Percentiles rank a stretch among this genome's conserved stretches.
These are phyloP conservation scores for Cymodocea nodosa DNA, from an alignment of 116 monocot species.

Conservation along the genomic window DNA sequence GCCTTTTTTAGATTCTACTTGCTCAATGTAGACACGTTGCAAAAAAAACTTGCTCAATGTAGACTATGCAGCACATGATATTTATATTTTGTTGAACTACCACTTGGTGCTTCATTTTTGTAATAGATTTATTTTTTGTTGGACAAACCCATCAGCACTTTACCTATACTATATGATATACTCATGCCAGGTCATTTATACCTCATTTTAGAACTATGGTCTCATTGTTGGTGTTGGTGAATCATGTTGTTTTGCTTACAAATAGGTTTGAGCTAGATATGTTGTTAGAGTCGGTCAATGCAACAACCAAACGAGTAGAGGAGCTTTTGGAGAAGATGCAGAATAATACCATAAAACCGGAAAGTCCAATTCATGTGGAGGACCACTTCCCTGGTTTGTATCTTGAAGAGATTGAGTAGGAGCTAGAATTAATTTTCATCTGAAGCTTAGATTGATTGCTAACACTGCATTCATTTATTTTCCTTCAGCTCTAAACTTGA, in stretches of 20 bases:
- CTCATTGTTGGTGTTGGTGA: not conserved
- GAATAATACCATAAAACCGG: constrained; percentile 54
- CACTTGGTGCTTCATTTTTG: too few species aligned
- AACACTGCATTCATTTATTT: not conserved
- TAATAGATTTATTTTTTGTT: too few species aligned
- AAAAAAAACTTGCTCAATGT: too few species aligned
- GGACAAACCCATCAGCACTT: too few species aligned
- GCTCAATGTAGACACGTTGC: too few species aligned
- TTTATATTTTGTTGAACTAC: too few species aligned
- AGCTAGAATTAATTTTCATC: not conserved
- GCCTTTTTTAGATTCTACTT: too few species aligned
- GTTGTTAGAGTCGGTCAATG: constrained; percentile 85
- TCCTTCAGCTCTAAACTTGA: constrained; percentile 22
- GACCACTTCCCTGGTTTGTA: constrained; percentile 75
- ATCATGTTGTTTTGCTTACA: not conserved
- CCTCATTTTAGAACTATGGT: too few species aligned
- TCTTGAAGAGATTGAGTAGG: not conserved
- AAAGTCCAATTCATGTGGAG: constrained; percentile 56
- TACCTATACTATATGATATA: too few species aligned
- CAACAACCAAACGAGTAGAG: constrained; percentile 57
- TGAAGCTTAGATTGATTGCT: not conserved
- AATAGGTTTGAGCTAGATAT: constrained; percentile 95
- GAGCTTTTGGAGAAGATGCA: constrained; percentile 76
- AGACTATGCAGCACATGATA: too few species aligned
- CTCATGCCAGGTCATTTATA: too few species aligned